phyloP scores from a whole-genome alignment of 2,329 filamentous ascomycete genomes.

The Paraphoma sp. region DNA sequence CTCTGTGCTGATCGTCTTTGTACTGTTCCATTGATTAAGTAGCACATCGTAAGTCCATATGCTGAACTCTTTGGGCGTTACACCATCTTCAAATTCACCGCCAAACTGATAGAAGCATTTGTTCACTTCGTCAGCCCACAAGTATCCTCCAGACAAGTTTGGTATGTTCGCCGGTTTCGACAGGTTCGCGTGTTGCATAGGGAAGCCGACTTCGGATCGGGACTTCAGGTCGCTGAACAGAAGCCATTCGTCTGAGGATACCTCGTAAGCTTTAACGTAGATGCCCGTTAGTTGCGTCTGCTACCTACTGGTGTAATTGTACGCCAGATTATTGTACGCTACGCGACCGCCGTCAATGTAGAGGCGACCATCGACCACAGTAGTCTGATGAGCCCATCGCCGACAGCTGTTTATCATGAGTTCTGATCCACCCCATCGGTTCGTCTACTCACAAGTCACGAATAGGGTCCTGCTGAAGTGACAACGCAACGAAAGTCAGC shows the following conservation, averaged over 20 bases:
- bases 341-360: slow-evolving; percentile 63
- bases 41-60: slow-evolving; percentile 66
- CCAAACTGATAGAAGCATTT: slow-evolving; percentile 69
- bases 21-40: slow-evolving; percentile 62
- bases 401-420: slow-evolving; percentile 36
- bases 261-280: background rate
- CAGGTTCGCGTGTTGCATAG: slow-evolving; percentile 63
- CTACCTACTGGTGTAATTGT: slow-evolving; percentile 60
- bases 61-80: slow-evolving; percentile 53
- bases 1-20: slow-evolving; percentile 46
- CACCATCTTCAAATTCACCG: slow-evolving; percentile 57
- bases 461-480: slow-evolving; percentile 56
- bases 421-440: background rate
- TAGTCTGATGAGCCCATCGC: slow-evolving; percentile 63
- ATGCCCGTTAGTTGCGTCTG: background rate
- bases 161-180: slow-evolving; percentile 67
- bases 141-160: slow-evolving; percentile 53
- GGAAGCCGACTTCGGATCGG: slow-evolving; percentile 52
- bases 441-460: slow-evolving; percentile 51
- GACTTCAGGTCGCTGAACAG: slow-evolving; percentile 64
- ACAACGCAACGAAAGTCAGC: slow-evolving; percentile 32
- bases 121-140: slow-evolving; percentile 69
- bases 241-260: slow-evolving; percentile 58
- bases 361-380: slow-evolving; percentile 64
- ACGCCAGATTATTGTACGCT: slow-evolving; percentile 43